Conservation (phyloP, 371 early-diverging fungal genomes). For the Mucor plumbeus region DNA sequence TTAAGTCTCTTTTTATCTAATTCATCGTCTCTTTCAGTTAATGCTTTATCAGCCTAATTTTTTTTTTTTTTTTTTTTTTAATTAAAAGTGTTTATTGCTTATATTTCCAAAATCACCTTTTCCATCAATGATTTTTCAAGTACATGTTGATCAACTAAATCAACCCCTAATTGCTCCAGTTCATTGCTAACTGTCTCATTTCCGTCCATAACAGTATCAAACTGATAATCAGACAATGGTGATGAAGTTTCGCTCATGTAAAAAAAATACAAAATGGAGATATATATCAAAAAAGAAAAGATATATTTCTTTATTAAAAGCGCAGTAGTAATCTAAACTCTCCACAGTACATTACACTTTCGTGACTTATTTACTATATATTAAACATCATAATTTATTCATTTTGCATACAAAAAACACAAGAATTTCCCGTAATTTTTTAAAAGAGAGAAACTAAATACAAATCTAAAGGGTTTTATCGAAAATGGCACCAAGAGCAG, state of each 20-base stretch:
- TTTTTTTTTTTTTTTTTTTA: too few species aligned
- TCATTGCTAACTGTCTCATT: conserved; percentile 15
- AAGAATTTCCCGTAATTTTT: neutral
- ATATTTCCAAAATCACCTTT: conserved; percentile 41
- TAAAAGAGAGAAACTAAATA: conserved; percentile 19
- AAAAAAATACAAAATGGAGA: neutral
- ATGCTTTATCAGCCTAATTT: conserved; percentile 60
- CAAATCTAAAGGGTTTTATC: conserved; percentile 57
- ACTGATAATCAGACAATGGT: conserved; percentile 4
- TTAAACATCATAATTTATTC: neutral
- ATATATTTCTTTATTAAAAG: neutral
- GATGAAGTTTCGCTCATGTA: conserved; percentile 14
- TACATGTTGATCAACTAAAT: conserved; percentile 64
- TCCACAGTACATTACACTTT: too few species aligned
- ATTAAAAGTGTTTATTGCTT: too few species aligned
- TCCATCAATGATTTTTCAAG: conserved; percentile 71
- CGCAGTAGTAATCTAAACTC: too few species aligned
- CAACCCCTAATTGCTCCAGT: conserved; percentile 53
- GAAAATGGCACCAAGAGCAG: conserved; percentile 89
- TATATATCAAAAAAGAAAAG: neutral
- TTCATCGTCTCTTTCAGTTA: conserved; percentile 62
- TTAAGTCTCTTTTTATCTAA: conserved; percentile 58
- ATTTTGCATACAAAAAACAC: conserved; percentile 5
- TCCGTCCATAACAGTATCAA: neutral
- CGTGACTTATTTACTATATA: neutral